These are phyloP conservation scores for Aspergillus affinis DNA, from an alignment of 495 filamentous ascomycete genomes.

Conservation along the genomic window DNA sequence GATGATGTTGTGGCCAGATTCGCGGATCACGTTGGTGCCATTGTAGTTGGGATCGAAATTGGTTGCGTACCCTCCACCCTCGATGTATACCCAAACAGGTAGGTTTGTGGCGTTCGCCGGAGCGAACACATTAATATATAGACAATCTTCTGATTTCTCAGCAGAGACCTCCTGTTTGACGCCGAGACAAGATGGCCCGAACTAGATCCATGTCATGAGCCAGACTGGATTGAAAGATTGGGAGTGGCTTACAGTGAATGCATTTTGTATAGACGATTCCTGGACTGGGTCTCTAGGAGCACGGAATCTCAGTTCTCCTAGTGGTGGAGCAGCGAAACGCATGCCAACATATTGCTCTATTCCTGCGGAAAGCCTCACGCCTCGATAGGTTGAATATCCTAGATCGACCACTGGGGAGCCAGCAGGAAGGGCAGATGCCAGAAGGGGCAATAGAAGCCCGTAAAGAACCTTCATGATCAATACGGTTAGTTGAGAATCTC, in stretches of 20 bases:
- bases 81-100: constrained; percentile 68
- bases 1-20: constrained; percentile 49
- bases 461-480: neutral
- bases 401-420: constrained; percentile 30
- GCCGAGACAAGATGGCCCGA: constrained; percentile 27
- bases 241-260: constrained; percentile 29
- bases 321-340: constrained; percentile 56
- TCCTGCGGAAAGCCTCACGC: constrained; percentile 34
- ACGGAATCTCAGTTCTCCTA: constrained; percentile 53
- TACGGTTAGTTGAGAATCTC: neutral
- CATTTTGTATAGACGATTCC: constrained; percentile 35
- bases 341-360: constrained; percentile 60
- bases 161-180: constrained; percentile 1
- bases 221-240: neutral
- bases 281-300: constrained; percentile 50
- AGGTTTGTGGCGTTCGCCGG: constrained; percentile 54
- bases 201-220: constrained; percentile 9
- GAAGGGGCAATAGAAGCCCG: neutral
- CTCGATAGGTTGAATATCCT: constrained; percentile 40
- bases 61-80: constrained; percentile 62
- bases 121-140: constrained; percentile 66
- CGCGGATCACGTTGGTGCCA: constrained; percentile 51
- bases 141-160: constrained; percentile 59
- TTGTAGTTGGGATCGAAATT: constrained; percentile 63
- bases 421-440: neutral